Conservation (phyloP, 805 yeast species). For the Wickerhamomyces sydowiorum region DNA sequence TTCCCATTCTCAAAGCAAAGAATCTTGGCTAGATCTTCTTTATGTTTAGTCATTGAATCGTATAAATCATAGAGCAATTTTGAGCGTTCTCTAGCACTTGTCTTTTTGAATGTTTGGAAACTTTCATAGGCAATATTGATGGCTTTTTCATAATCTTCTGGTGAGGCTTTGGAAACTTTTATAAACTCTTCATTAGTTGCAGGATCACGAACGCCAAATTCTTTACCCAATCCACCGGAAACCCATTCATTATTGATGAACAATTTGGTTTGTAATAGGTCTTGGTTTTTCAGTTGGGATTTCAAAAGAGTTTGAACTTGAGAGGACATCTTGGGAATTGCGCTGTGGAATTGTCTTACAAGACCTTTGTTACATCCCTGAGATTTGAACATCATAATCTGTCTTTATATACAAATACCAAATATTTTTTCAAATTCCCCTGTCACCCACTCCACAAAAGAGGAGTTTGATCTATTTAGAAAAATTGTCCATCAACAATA, state of each 20-base stretch:
- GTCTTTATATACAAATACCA: too few species aligned
- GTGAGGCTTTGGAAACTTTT: conserved; percentile 43
- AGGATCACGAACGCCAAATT: conserved; percentile 60
- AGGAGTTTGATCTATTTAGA: too few species aligned
- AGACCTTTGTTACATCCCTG: background rate
- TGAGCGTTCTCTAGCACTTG: conserved; percentile 53
- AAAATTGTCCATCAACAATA: too few species aligned
- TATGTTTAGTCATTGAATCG: conserved; percentile 48
- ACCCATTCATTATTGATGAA: conserved; percentile 66
- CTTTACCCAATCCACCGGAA: conserved; percentile 27
- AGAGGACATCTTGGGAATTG: background rate
- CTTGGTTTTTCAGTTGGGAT: conserved; percentile 30
- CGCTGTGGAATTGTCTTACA: background rate
- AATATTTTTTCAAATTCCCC: too few species aligned
- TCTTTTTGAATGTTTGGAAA: conserved; percentile 44
- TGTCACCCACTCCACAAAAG: too few species aligned
- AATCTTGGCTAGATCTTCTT: conserved; percentile 59
- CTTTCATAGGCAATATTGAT: conserved; percentile 49
- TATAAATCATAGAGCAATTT: conserved; percentile 46
- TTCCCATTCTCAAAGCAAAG: conserved; percentile 73
- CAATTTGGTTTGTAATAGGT: conserved; percentile 43
- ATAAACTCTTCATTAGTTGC: conserved; percentile 48
- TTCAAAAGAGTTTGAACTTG: too few species aligned
- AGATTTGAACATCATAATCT: too few species aligned
- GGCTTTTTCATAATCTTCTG: conserved; percentile 44